Conservation (phyloP, 352 stramenopile species). For the Globisporangium cederbergense region DNA sequence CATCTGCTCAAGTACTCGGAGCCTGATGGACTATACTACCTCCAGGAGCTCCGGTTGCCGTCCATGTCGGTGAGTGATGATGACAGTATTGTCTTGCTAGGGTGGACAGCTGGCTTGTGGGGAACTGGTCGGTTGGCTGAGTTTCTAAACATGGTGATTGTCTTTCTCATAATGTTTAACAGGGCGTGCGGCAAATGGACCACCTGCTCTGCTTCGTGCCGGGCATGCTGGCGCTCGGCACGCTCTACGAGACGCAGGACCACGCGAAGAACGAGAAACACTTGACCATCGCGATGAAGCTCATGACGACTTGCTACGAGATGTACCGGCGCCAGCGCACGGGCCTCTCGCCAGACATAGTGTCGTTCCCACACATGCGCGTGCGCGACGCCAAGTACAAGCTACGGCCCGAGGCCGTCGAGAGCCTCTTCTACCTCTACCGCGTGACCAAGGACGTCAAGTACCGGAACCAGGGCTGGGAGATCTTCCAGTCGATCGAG, state of each 20-base stretch:
- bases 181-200: constrained; percentile 87
- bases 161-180: background rate
- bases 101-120: background rate
- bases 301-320: constrained; percentile 93
- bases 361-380: constrained; percentile 79
- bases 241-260: constrained; percentile 51
- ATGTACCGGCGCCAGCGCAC: constrained; percentile 93
- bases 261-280: constrained; percentile 75
- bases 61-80: constrained; percentile 20
- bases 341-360: constrained; percentile 92
- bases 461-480: constrained; percentile 95
- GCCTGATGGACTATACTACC: constrained; percentile 59
- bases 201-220: constrained; percentile 97
- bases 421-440: constrained; percentile 96
- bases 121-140: background rate
- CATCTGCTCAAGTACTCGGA: constrained; percentile 81
- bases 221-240: constrained; percentile 93
- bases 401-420: constrained; percentile 93
- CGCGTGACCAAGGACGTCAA: constrained; percentile 92
- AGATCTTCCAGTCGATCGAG: constrained; percentile 94
- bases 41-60: constrained; percentile 59
- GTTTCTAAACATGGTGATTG: background rate
- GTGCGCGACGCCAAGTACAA: constrained; percentile 86
- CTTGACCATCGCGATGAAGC: constrained; percentile 83
- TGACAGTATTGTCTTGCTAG: background rate